Percentiles rank a stretch among this genome's conserved stretches.
These are phyloP conservation scores for Nakazawaea siamensis DNA, from an alignment of 805 yeast genomes.

Conservation along the genomic window DNA sequence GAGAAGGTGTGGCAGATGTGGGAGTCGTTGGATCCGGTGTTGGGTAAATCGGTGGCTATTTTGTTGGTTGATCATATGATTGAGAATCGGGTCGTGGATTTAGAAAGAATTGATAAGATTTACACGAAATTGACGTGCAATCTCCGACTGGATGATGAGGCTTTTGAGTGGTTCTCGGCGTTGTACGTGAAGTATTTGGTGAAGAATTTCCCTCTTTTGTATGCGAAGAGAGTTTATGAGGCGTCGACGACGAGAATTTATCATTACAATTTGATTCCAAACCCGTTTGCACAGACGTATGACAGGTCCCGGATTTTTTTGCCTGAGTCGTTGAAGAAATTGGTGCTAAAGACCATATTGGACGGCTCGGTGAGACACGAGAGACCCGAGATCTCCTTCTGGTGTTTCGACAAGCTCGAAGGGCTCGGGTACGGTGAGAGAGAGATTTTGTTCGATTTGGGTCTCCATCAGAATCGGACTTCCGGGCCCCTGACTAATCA, in stretches of 20 bases:
- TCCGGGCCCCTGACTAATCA: neutral
- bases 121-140: slow-evolving; percentile 12
- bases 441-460: slow-evolving; percentile 8
- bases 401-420: slow-evolving; percentile 8
- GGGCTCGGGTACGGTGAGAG: slow-evolving; percentile 7
- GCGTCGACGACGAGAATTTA: slow-evolving; percentile 4
- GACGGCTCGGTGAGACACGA: slow-evolving; percentile 4
- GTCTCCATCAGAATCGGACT: too few species aligned
- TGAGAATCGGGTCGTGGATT: slow-evolving; percentile 15
- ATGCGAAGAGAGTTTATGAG: slow-evolving; percentile 17
- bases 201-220: slow-evolving; percentile 16
- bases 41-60: slow-evolving; percentile 19
- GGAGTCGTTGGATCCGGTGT: slow-evolving; percentile 10
- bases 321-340: slow-evolving; percentile 4
- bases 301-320: slow-evolving; percentile 17
- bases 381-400: neutral
- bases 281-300: slow-evolving; percentile 21
- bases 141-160: slow-evolving; percentile 12
- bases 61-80: slow-evolving; percentile 22
- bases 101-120: slow-evolving; percentile 17
- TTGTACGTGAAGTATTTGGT: slow-evolving; percentile 22
- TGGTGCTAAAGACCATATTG: slow-evolving; percentile 7
- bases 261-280: slow-evolving; percentile 7
- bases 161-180: slow-evolving; percentile 21
- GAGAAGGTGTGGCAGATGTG: slow-evolving; percentile 22